These are phyloP conservation scores for Lenzites betulinus DNA, from an alignment of 768 basidiomycete species.

Conservation along the genomic window DNA sequence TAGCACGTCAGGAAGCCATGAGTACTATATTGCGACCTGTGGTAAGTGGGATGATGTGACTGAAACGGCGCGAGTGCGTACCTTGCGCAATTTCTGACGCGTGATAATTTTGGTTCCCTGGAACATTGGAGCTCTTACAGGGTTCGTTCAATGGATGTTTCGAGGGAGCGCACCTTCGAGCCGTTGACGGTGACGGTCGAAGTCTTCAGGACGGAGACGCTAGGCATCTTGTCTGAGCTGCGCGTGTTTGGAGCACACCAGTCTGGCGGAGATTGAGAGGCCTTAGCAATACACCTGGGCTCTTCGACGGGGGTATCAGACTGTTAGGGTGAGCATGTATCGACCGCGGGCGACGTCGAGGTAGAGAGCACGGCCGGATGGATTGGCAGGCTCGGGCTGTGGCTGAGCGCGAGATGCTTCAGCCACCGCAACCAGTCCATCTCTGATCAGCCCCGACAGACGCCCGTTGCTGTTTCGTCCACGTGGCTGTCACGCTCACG, in stretches of 20 bases:
- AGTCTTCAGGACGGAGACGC: slow-evolving; percentile 12
- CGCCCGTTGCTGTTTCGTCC: slow-evolving; percentile 8
- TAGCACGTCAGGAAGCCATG: slow-evolving; percentile 88
- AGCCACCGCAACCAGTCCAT: slow-evolving; percentile 1
- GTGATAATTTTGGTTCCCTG: slow-evolving; percentile 29
- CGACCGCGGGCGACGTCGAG: too few species aligned
- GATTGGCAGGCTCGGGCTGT: too few species aligned
- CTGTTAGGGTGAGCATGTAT: not conserved
- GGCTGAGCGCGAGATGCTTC: not conserved
- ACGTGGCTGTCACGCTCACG: slow-evolving; percentile 17
- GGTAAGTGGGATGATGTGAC: slow-evolving; percentile 4
- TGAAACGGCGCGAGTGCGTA: not conserved
- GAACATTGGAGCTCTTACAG: not conserved
- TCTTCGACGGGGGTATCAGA: not conserved
- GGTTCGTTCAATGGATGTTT: too few species aligned
- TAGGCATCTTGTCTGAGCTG: not conserved
- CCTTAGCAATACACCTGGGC: not conserved
- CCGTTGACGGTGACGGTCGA: slow-evolving; percentile 10
- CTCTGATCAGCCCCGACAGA: slow-evolving; percentile 3
- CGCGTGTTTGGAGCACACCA: not conserved
- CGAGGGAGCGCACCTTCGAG: slow-evolving; percentile 1
- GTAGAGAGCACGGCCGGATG: too few species aligned
- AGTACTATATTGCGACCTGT: slow-evolving; percentile 52
- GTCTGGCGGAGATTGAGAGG: not conserved
- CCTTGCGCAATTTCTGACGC: slow-evolving; percentile 31